Percentiles rank a stretch among this genome's conserved stretches.
These are phyloP conservation scores for Suillus tomentosus DNA, from an alignment of 768 basidiomycete species.

Conservation along the genomic window DNA sequence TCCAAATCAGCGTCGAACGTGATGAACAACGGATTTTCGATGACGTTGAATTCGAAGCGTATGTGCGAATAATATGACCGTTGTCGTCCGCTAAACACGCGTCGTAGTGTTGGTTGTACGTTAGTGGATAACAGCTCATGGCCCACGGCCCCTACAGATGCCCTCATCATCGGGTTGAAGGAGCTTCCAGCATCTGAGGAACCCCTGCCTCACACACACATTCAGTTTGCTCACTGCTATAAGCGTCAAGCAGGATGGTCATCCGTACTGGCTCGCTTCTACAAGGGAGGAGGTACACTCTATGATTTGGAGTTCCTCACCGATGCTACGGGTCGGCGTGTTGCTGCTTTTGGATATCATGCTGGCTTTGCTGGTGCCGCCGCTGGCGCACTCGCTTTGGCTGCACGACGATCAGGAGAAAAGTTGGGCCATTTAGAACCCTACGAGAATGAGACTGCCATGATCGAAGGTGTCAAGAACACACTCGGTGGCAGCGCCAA, in stretches of 20 bases:
- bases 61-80: slow-evolving; percentile 36
- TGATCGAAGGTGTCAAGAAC: slow-evolving; percentile 74
- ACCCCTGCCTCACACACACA: slow-evolving; percentile 90
- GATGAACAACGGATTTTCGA: slow-evolving; percentile 94
- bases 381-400: slow-evolving; percentile 81
- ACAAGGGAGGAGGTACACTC: slow-evolving; percentile 77
- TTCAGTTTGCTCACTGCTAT: slow-evolving; percentile 98
- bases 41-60: slow-evolving; percentile 92
- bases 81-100: slow-evolving; percentile 10
- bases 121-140: slow-evolving; percentile 88
- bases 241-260: slow-evolving; percentile 95
- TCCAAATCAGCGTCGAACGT: slow-evolving; percentile 88
- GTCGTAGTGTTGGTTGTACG: slow-evolving; percentile 80
- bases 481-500: slow-evolving; percentile 68
- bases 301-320: slow-evolving; percentile 97
- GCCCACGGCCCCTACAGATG: slow-evolving; percentile 72
- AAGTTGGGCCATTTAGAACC: slow-evolving; percentile 72
- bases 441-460: slow-evolving; percentile 79
- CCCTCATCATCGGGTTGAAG: slow-evolving; percentile 93
- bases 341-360: slow-evolving; percentile 97
- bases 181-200: slow-evolving; percentile 85
- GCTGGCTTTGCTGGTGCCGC: slow-evolving; percentile 99
- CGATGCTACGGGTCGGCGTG: slow-evolving; percentile 81
- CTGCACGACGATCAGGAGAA: slow-evolving; percentile 61
- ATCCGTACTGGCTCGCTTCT: slow-evolving; percentile 81